phyloP scores from a whole-genome alignment of 2,329 filamentous ascomycete genomes.

The Sphaceloma murrayae region DNA sequence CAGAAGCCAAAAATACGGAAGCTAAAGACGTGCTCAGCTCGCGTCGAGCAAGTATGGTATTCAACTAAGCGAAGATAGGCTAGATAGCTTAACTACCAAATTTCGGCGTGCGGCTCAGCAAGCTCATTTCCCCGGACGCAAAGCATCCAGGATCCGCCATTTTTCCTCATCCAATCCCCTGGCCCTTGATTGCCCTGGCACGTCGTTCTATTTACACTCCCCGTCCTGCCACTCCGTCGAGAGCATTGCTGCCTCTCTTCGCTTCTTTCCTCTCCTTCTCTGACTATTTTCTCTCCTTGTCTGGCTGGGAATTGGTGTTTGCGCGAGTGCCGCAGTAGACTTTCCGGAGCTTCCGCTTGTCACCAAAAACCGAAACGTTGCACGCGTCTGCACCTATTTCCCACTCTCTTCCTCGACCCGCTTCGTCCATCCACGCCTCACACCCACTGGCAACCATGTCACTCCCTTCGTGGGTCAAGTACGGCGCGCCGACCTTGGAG shows the following conservation, averaged over 20 bases:
- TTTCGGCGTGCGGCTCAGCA: neutral
- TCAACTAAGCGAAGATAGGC: conserved; percentile 5
- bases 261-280: conserved; percentile 3
- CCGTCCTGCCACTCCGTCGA: neutral
- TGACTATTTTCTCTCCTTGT: too few species aligned
- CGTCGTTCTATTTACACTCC: neutral
- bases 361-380: neutral
- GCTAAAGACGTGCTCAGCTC: too few species aligned
- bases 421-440: neutral
- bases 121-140: conserved; percentile 14
- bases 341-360: conserved; percentile 6
- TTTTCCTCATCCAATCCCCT: neutral
- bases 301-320: too few species aligned
- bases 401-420: neutral
- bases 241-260: conserved; percentile 5
- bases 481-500: conserved; percentile 67
- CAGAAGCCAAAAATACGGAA: too few species aligned
- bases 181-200: neutral
- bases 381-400: neutral
- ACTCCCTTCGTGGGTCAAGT: conserved; percentile 43
- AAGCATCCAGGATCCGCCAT: too few species aligned
- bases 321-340: conserved; percentile 4
- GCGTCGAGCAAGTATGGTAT: conserved; percentile 1
- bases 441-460: conserved; percentile 32
- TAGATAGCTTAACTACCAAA: conserved; percentile 3